phyloP scores from a whole-genome alignment of 1,139 yeast genomes.

The Zhuliangozyma parablackwelliae region DNA sequence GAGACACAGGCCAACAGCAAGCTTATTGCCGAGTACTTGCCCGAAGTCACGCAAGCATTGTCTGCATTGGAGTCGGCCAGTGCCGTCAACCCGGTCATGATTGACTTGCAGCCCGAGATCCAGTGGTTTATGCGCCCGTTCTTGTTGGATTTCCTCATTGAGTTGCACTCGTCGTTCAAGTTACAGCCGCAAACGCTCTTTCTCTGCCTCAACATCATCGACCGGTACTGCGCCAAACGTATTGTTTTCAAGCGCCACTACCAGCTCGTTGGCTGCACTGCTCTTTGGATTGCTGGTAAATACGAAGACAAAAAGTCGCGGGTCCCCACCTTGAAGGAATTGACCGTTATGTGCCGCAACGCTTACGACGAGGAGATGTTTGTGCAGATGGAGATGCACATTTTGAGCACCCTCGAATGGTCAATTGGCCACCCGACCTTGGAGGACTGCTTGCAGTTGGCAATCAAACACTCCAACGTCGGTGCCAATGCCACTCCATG shows the following conservation, averaged over 20 bases:
- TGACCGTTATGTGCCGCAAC: constrained; percentile 74
- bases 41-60: constrained; percentile 26
- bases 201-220: constrained; percentile 75
- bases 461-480: constrained; percentile 33
- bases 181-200: constrained; percentile 78
- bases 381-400: constrained; percentile 91
- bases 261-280: constrained; percentile 88
- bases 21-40: constrained; percentile 39
- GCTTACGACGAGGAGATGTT: constrained; percentile 89
- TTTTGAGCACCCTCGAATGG: constrained; percentile 84
- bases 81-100: constrained; percentile 59
- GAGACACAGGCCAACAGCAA: constrained; percentile 44
- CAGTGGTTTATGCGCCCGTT: constrained; percentile 93
- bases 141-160: constrained; percentile 75
- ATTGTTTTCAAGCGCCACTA: constrained; percentile 90
- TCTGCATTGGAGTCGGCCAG: constrained; percentile 24
- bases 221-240: constrained; percentile 86
- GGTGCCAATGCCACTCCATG: constrained; percentile 25
- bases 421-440: constrained; percentile 57
- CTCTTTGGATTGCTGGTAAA: constrained; percentile 93
- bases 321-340: constrained; percentile 77
- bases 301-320: constrained; percentile 83
- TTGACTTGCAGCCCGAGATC: constrained; percentile 87
- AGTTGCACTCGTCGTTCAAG: constrained; percentile 72
- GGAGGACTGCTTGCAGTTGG: constrained; percentile 58